Evolutionary conservation across 2,329 filamentous ascomycete species (phyloP), one percentile per base, ranked within the genome.

Genomic region (Lasiodiplodia hormozganensis): DNA sequence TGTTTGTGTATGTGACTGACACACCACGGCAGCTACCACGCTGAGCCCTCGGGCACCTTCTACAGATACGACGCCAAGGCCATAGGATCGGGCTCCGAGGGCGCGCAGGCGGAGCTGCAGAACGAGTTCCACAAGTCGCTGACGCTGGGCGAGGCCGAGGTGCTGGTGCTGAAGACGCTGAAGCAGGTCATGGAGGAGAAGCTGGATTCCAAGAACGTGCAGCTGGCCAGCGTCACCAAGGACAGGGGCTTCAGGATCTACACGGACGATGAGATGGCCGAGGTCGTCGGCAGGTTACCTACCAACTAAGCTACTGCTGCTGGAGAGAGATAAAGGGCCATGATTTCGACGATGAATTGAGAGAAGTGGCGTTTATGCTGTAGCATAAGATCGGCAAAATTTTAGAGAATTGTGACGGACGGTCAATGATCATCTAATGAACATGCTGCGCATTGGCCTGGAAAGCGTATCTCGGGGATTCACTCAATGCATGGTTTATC

Each of bases 141-240:
- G 71, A 97, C 94, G 52, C 90, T 99, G 71, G 85, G 88, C 68
- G 96, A 99, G 79, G 96, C 96, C 69, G 96, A 99, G 85, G 96
- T 94, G 3, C 85, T 99, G 73, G 94, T 97, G 64, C 86, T 99
- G 77, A 98, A 98, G 89, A 99, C 96, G 47, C 82, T 99, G 80
- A 99, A 98, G 88, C 96, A 99, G 84, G 96, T 99, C 74, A 99
- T 99, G 96, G 96, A 99, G 84, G 96, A 99, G 89, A 99, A 99
- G 86, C 87, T 99, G 70, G 96, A 99, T 80, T 88, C 94, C 72
- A 99, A 99, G 89, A 99, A 99, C 79, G 96, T 99, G 73, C 96
- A 99, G 85, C 83, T 99, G 74, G 96, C 96, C 66, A 98, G 95
- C 79, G 96, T 99, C 69, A 99, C 96, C 71, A 97, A 94, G 86